Conservation (phyloP, 2,329 filamentous ascomycete genomes). For the Tolypocladium endophyticum region DNA sequence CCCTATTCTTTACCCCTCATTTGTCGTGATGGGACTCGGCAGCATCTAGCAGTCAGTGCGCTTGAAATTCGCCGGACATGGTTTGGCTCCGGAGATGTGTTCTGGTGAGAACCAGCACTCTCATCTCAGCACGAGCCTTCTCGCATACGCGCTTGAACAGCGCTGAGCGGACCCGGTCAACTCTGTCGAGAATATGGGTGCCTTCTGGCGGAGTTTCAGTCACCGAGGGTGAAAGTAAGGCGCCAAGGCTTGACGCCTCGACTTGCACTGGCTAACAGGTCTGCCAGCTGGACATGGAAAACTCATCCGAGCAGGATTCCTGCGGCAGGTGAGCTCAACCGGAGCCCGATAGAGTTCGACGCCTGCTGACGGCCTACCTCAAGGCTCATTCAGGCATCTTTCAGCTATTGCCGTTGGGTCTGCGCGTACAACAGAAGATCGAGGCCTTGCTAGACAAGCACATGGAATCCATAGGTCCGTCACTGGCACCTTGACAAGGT, state of each 20-base stretch:
- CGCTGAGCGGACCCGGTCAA: slow-evolving; percentile 15
- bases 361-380: background rate
- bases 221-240: slow-evolving; percentile 41
- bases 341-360: background rate
- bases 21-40: background rate
- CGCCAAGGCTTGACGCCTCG: slow-evolving; percentile 1
- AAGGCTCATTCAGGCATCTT: slow-evolving; percentile 84
- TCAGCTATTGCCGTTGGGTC: slow-evolving; percentile 78
- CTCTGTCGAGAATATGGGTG: slow-evolving; percentile 66
- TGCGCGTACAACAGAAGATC: slow-evolving; percentile 80
- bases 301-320: slow-evolving; percentile 59
- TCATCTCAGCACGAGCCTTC: slow-evolving; percentile 9
- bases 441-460: slow-evolving; percentile 79
- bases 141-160: slow-evolving; percentile 22
- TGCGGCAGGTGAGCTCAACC: slow-evolving; percentile 50
- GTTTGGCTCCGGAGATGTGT: slow-evolving; percentile 5
- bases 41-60: background rate
- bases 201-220: slow-evolving; percentile 61
- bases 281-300: slow-evolving; percentile 51
- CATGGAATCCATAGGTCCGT: slow-evolving; percentile 63
- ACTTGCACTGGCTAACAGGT: background rate
- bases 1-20: background rate
- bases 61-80: slow-evolving; percentile 9
- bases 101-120: slow-evolving; percentile 2
- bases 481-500: background rate